Evolutionary conservation across 2,329 filamentous ascomycete genomes (phyloP), one percentile per base, ranked within the genome.

Genomic region (Clonostachys sp.): DNA sequence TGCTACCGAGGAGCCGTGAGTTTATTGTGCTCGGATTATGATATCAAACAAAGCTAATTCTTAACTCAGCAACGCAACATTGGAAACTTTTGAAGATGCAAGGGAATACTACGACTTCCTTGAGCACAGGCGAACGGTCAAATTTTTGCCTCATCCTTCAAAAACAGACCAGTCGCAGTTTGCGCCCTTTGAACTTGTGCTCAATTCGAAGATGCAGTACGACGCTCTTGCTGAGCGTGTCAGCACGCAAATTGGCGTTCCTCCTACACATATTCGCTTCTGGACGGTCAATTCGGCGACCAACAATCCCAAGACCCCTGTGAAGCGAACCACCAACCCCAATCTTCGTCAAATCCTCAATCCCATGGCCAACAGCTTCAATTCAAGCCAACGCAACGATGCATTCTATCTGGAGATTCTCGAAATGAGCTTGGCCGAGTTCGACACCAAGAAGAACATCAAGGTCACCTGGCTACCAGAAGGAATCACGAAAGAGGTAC

Each of bases 21-120:
- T 61, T 14, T 30, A 30, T 10, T 10, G 24, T 30, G 6, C 24
- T 30, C 24, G 24, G 24, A 30, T 30, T 30, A 9, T 10, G 10
- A 30, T 30, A 30, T 30, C 24, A 30, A 30, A 30, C 8, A 30
- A 30, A 10, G 24, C 24, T 30, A 30, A 30, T 30, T 9, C 9
- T 30, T 30, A 10, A 30, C 24, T 30, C 24, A 30, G 24, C 24
- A 30, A 30, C 24, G 9, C 24, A 30, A 30, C 9, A 30, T 10
- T 8, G 24, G 24, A 30, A 10, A 30, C 24, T 30, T 30, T 30
- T 30, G 24, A 30, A 13, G 89, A 95, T 59, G 89, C 90, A 2
- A 83, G 84, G 50, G 81, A 89, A 44, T 97, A 91, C 66, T 99
- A 99, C 64, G 94, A 99, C 59, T 96, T 95, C 64, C 78, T 99